Evolutionary conservation across 306 rosid species (phyloP).

Genomic region (cucumber (Cucumis sativus)): Cucumber_9930_V3 NC_026660.2:3619501-3620000

Average conservation of each 20-base stretch:
- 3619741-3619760: conserved; percentile 38
- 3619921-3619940: neutral
- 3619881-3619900: conserved; percentile 1
- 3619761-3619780: conserved; percentile 42
- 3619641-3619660: conserved; percentile 62
- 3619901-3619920: neutral
- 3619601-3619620: conserved; percentile 57
- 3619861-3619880: conserved; percentile 39
- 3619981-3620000: neutral
- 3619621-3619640: conserved; percentile 48
- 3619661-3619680: neutral
- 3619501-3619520: conserved; percentile 52
- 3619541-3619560: conserved; percentile 26
- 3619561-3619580: conserved; percentile 16
- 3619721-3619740: neutral
- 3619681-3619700: neutral
- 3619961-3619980: neutral
- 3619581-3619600: conserved; percentile 29
- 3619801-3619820: conserved; percentile 52
- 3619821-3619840: conserved; percentile 51
- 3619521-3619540: conserved; percentile 34
- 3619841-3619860: conserved; percentile 32
- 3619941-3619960: neutral
- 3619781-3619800: conserved; percentile 38
- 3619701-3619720: neutral